Evolutionary conservation across 768 basidiomycete species (phyloP), one percentile per base, ranked within the genome.

Genomic region (Termitomyces sp.): DNA sequence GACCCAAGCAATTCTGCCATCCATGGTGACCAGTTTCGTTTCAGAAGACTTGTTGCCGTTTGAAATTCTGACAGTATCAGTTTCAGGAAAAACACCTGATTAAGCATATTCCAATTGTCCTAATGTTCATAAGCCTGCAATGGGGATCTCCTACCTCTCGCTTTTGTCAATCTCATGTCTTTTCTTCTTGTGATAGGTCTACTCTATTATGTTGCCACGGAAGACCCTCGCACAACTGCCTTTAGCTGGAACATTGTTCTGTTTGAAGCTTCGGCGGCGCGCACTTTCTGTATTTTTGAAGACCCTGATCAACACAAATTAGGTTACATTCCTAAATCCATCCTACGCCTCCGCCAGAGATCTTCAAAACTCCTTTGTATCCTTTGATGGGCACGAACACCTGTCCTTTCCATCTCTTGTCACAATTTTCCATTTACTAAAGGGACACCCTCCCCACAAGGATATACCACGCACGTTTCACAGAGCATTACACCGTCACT

Each of bases 341-440:
- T 50, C 65, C 83, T 14, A 73, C 79, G 3, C 84, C 84, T 2
- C 76, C 74, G 9, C 10, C 20, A 42, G 20, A 22, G 20, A 22
- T 3, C 9, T n/a, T n/a, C n/a, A n/a, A n/a, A n/a, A n/a, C 34
- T 14, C 34, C 34, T 36, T 36, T 4, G 14, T 36, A 36, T 36
- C 34, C 34, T 36, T 36, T 13, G 34, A 36, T n/a, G n/a, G n/a
- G n/a, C n/a, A n/a, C n/a, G n/a, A n/a, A n/a, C n/a, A n/a, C n/a
- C n/a, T n/a, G n/a, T n/a, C n/a, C n/a, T n/a, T n/a, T n/a, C n/a
- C n/a, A n/a, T n/a, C n/a, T n/a, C n/a, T n/a, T n/a, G n/a, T n/a
- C n/a, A n/a, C n/a, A n/a, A n/a, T n/a, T n/a, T n/a, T n/a, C n/a
- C n/a, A n/a, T n/a, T n/a, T n/a, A n/a, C n/a, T n/a, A n/a, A n/a